phyloP scores from a whole-genome alignment of 2,329 filamentous ascomycete species.

The Claviceps sp. region DNA sequence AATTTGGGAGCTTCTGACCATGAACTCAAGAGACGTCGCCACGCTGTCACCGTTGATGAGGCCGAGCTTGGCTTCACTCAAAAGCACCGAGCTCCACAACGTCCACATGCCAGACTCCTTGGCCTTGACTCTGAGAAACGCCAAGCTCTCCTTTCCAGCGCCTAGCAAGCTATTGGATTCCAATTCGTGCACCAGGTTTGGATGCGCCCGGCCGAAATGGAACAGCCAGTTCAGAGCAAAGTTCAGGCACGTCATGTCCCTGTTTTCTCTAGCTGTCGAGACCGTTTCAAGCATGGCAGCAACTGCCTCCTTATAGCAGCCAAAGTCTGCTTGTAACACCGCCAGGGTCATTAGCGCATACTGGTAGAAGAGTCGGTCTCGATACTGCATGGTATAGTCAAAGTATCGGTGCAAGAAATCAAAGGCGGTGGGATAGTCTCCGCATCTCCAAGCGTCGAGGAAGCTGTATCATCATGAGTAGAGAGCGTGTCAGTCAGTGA shows the following conservation, averaged over 20 bases:
- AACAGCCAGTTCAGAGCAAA: conserved; percentile 94
- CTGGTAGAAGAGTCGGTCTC: conserved; percentile 78
- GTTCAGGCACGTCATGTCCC: conserved; percentile 84
- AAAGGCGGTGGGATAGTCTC: conserved; percentile 80
- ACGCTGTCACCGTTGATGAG: conserved; percentile 58
- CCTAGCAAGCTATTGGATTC: conserved; percentile 63
- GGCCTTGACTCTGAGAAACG: conserved; percentile 74
- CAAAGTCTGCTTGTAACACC: conserved; percentile 89
- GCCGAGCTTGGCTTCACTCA: conserved; percentile 74
- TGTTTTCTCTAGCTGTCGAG: conserved; percentile 83
- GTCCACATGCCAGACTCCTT: conserved; percentile 79
- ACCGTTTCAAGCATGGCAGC: conserved; percentile 91
- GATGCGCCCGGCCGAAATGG: conserved; percentile 80
- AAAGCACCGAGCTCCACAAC: conserved; percentile 66
- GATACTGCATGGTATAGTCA: conserved; percentile 83
- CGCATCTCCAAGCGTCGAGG: conserved; percentile 81
- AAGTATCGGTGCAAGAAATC: conserved; percentile 91
- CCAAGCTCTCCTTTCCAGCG: conserved; percentile 66
- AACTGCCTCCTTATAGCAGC: conserved; percentile 80
- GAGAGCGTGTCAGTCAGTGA: background rate
- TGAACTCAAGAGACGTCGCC: conserved; percentile 54
- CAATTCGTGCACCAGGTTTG: conserved; percentile 55
- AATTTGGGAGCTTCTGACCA: conserved; percentile 72
- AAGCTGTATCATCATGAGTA: conserved; percentile 40
- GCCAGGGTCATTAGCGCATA: conserved; percentile 89